Evolutionary conservation across 257 asterid species (phyloP).

Genomic region (Ophiorrhiza pumila): DNA sequence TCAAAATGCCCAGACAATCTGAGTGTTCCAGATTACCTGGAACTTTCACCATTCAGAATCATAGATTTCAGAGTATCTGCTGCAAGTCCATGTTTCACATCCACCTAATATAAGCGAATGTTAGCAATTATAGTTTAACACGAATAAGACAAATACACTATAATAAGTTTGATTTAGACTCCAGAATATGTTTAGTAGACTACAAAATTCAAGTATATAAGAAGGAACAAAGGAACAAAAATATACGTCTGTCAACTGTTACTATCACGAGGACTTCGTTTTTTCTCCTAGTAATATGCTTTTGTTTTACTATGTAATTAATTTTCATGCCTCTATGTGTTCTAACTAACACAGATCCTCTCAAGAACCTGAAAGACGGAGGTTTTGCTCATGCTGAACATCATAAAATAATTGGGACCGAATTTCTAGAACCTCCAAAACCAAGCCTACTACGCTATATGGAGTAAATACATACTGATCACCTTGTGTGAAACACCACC

Average conservation of each 20-base stretch:
- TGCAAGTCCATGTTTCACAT: too few species aligned
- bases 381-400: not conserved
- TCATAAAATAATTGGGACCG: too few species aligned
- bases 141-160: not conserved
- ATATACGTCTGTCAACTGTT: too few species aligned
- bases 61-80: too few species aligned
- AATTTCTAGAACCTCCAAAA: too few species aligned
- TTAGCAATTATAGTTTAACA: slow-evolving; percentile 44
- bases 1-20: not conserved
- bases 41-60: too few species aligned
- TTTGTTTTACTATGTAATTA: not conserved
- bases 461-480: not conserved
- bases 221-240: too few species aligned
- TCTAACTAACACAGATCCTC: too few species aligned
- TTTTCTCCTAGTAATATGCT: not conserved
- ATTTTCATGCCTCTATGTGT: not conserved
- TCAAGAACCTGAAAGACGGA: not conserved
- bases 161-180: too few species aligned
- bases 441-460: not conserved
- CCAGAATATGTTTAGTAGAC: not conserved
- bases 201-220: too few species aligned
- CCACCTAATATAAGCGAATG: too few species aligned
- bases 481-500: slow-evolving; percentile 85
- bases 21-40: slow-evolving; percentile 44
- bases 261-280: not conserved